Conservation (phyloP, 2,329 filamentous ascomycete genomes). For the Claviceps sp. region DNA sequence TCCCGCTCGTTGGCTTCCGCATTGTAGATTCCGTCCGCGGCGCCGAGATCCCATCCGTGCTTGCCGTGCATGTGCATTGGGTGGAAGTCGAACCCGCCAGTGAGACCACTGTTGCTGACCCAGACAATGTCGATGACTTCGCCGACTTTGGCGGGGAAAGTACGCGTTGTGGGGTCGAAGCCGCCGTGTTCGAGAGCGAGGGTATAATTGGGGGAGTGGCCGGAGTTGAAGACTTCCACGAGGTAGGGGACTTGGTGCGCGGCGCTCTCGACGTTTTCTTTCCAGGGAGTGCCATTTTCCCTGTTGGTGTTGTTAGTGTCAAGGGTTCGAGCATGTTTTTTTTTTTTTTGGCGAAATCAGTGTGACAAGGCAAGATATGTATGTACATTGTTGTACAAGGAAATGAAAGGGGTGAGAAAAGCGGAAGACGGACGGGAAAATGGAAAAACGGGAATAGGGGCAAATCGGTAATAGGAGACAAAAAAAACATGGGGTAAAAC, state of each 20-base stretch:
- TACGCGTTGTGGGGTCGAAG: constrained; percentile 36
- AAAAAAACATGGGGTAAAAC: too few relatives aligned
- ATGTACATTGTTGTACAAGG: too few relatives aligned
- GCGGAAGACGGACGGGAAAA: too few relatives aligned
- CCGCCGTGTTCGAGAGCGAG: constrained; percentile 34
- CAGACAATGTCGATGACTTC: constrained; percentile 43
- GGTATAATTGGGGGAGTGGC: constrained; percentile 32
- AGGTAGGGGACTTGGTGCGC: constrained; percentile 7
- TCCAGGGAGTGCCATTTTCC: constrained; percentile 28
- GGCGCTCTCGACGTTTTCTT: constrained; percentile 15
- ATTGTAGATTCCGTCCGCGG: constrained; percentile 6
- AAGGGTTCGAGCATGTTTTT: too few relatives aligned
- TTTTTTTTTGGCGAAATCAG: too few relatives aligned
- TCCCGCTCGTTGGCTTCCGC: constrained; percentile 1
- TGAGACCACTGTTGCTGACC: constrained; percentile 22
- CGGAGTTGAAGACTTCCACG: constrained; percentile 6
- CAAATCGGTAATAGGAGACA: too few relatives aligned
- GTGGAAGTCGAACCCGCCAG: constrained; percentile 7
- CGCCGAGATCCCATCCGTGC: constrained; percentile 8
- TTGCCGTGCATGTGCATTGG: constrained; percentile 9
- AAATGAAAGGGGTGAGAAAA: too few relatives aligned
- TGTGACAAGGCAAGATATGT: too few relatives aligned
- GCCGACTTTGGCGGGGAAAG: constrained; percentile 39
- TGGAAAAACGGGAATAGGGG: too few relatives aligned
- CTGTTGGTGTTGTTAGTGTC: not conserved